Conservation (phyloP, 2,329 filamentous ascomycete species). For the Exophiala sp. region DNA sequence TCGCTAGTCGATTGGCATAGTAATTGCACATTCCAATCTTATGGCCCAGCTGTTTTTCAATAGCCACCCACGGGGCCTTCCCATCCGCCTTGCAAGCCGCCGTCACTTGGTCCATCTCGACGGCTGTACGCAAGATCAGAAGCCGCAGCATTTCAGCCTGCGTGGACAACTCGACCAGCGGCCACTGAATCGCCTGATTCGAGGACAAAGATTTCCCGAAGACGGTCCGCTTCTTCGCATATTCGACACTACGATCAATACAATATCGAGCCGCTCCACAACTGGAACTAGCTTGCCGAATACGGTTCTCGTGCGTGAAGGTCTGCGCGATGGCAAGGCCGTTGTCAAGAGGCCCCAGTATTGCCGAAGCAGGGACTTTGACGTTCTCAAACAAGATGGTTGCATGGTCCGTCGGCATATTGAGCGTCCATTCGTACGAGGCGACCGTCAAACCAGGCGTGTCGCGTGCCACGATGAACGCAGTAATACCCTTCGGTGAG, state of each 20-base stretch:
- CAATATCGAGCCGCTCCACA: constrained; percentile 60
- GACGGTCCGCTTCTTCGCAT: constrained; percentile 53
- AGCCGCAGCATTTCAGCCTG: constrained; percentile 61
- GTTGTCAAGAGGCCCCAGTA: constrained; percentile 52
- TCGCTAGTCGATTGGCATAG: constrained; percentile 60
- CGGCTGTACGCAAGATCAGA: constrained; percentile 59
- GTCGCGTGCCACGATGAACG: constrained; percentile 56
- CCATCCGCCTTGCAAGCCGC: constrained; percentile 30
- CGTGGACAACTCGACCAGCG: constrained; percentile 59
- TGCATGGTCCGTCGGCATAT: constrained; percentile 65
- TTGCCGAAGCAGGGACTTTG: constrained; percentile 51
- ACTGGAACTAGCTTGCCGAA: constrained; percentile 61
- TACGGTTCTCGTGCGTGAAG: constrained; percentile 64
- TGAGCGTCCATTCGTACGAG: constrained; percentile 63
- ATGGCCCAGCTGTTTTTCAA: constrained; percentile 58
- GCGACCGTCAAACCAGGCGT: constrained; percentile 53
- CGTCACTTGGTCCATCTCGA: constrained; percentile 54
- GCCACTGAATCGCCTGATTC: constrained; percentile 64
- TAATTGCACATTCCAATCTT: constrained; percentile 66
- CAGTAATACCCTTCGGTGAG: constrained; percentile 56
- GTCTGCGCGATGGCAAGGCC: constrained; percentile 61
- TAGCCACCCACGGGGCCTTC: constrained; percentile 46
- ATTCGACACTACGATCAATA: constrained; percentile 54
- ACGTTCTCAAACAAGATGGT: constrained; percentile 57
- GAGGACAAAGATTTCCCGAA: constrained; percentile 56